Percentiles rank a stretch among this genome's conserved stretches.
Conservation (phyloP, 805 yeast species). For the Candida manassasensis region DNA sequence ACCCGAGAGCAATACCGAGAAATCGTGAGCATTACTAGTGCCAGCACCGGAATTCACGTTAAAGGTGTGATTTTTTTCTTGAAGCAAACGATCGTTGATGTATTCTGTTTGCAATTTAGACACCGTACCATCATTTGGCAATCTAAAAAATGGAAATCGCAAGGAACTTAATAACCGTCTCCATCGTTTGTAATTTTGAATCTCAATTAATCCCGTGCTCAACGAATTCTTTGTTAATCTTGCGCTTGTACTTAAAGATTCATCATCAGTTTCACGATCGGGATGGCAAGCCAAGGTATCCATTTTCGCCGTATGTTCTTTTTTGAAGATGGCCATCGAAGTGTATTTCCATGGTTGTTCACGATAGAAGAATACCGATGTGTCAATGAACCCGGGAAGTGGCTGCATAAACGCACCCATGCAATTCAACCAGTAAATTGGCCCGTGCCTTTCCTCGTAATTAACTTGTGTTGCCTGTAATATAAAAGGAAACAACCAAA, state of each 20-base stretch:
- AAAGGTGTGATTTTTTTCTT: neutral
- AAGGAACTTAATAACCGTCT: slow-evolving; percentile 32
- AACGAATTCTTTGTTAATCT: slow-evolving; percentile 22
- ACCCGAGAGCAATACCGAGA: slow-evolving; percentile 32
- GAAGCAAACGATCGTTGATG: slow-evolving; percentile 11
- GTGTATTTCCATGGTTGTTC: slow-evolving; percentile 75
- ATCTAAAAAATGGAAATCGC: slow-evolving; percentile 40
- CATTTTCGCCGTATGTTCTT: slow-evolving; percentile 26
- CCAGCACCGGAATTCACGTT: slow-evolving; percentile 4
- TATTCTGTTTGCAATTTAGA: slow-evolving; percentile 16
- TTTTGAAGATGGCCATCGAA: slow-evolving; percentile 33
- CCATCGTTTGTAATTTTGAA: slow-evolving; percentile 32
- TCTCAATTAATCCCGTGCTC: slow-evolving; percentile 25
- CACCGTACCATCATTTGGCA: slow-evolving; percentile 38
- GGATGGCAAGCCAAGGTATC: slow-evolving; percentile 13
- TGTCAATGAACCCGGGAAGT: slow-evolving; percentile 72
- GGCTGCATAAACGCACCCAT: slow-evolving; percentile 78
- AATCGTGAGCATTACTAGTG: slow-evolving; percentile 24
- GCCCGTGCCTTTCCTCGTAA: slow-evolving; percentile 43
- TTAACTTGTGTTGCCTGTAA: slow-evolving; percentile 55
- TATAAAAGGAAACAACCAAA: slow-evolving; percentile 81
- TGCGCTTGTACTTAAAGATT: slow-evolving; percentile 24
- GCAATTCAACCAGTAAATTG: slow-evolving; percentile 59
- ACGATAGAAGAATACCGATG: slow-evolving; percentile 67
- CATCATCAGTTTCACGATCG: slow-evolving; percentile 10